Evolutionary conservation across 1,284 basidiomycete genomes (phyloP), one percentile per base, ranked within the genome.

Genomic region (Moesziomyces sp.): DNA sequence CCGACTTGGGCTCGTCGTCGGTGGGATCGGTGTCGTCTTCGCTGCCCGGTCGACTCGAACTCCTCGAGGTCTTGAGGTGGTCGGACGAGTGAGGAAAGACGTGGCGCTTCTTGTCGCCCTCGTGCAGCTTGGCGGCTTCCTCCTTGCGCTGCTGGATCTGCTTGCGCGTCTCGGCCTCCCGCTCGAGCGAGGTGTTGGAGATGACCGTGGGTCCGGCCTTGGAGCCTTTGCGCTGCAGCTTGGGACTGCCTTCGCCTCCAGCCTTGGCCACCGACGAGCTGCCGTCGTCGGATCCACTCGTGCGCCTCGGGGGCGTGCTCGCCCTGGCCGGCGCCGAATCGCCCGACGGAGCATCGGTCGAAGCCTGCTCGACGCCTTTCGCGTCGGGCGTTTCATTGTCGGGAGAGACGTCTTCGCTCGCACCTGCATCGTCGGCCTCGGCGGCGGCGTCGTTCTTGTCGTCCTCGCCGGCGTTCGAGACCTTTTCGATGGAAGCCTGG

Each of bases 401-500:
- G 0, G 59, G 63, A 16, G 63, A 50, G 24, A 45, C 45, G 14
- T 67, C 62, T 14, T 71, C 58, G 4, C 18, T 24, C 10, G 48
- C 40, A 5, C 1, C 40, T 7, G 21, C 47, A 3, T 58, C 44
- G 23, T 62, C 63, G 23, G 71, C 50, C 2, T 47, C 59, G 8
- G 49, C 52, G 43, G 52, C 55, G 11, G 21, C 38, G 1, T 57
- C 55, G 13, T 45, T 35, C 11, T 61, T 26, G 5, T 51, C 58
- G 21, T 63, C 65, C 43, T 77, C 73, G 3, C 38, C 47, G 0
- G 47, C 63, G 40, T 69, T 73, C 30, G 65, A 65, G 40, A 56
- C 40, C 61, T 83, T 83, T 46, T 83, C 82, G 43, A 82, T 79
- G 28, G 73, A 75, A 13, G 82, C 82, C 52, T 83, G 74, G 47